A percentile compares a stretch with the other conserved stretches of the same genome.
These are phyloP conservation scores for Russula sp. DNA, from an alignment of 768 basidiomycete genomes.

Conservation along the genomic window DNA sequence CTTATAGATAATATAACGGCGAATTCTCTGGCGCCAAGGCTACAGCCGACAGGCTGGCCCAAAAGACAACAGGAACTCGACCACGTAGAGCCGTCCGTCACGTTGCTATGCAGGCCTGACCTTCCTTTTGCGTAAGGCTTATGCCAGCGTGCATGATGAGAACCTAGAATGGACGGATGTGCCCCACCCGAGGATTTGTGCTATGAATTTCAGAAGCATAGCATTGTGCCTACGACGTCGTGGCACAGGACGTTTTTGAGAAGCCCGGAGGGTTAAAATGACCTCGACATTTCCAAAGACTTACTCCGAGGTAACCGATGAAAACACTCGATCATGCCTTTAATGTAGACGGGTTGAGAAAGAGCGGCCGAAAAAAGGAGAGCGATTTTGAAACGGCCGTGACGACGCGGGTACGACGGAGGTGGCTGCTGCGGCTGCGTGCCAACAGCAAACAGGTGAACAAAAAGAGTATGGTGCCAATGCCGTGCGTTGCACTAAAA, in stretches of 20 bases:
- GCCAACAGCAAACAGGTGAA: conserved; percentile 16
- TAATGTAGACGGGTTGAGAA: conserved; percentile 22
- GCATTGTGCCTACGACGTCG: conserved; percentile 17
- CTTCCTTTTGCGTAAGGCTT: conserved; percentile 20
- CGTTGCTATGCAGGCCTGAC: conserved; percentile 18
- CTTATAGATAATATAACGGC: conserved; percentile 16
- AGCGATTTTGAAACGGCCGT: conserved; percentile 9
- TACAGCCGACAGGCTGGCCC: conserved; percentile 2
- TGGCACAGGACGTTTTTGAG: conserved; percentile 14
- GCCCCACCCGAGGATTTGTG: conserved; percentile 19
- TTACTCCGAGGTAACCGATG: conserved; percentile 17
- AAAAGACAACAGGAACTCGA: conserved; percentile 12
- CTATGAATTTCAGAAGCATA: conserved; percentile 22
- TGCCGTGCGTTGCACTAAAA: background rate
- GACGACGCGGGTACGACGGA: background rate
- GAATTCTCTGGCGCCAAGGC: conserved; percentile 11
- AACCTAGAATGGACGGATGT: conserved; percentile 14
- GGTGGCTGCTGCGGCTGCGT: conserved; percentile 2
- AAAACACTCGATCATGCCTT: conserved; percentile 20
- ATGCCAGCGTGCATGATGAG: conserved; percentile 22
- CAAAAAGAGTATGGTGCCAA: conserved; percentile 4
- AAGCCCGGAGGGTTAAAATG: conserved; percentile 9
- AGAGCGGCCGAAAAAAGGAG: conserved; percentile 19
- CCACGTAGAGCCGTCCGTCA: conserved; percentile 22
- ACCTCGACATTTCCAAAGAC: conserved; percentile 18